Evolutionary conservation across 331 rosid genomes (phyloP).

Genomic region (Telfairia occidentalis): DNA sequence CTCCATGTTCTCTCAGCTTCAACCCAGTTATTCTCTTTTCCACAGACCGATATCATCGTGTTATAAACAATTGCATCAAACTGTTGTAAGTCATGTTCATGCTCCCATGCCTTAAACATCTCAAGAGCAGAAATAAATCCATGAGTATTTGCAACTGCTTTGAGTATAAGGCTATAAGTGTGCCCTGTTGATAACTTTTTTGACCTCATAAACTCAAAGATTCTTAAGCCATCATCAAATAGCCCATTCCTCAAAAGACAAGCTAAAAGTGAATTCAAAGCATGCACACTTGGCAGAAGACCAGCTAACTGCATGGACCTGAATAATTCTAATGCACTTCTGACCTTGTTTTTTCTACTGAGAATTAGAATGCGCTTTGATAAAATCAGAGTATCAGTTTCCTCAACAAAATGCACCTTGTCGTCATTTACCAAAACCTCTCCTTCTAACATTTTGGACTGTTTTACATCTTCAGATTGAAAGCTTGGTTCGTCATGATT

Average conservation of each 20-base stretch:
- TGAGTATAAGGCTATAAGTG: slow-evolving; percentile 65
- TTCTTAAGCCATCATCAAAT: slow-evolving; percentile 46
- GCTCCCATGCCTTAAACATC: slow-evolving; percentile 41
- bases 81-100: slow-evolving; percentile 25
- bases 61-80: slow-evolving; percentile 68
- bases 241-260: slow-evolving; percentile 59
- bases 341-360: slow-evolving; percentile 59
- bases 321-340: slow-evolving; percentile 65
- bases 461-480: slow-evolving; percentile 16
- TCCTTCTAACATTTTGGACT: slow-evolving; percentile 14
- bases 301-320: slow-evolving; percentile 61
- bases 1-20: slow-evolving; percentile 74
- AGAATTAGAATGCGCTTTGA: slow-evolving; percentile 66
- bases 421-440: slow-evolving; percentile 19
- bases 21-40: slow-evolving; percentile 48
- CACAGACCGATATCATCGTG: slow-evolving; percentile 67
- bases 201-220: slow-evolving; percentile 39
- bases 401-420: slow-evolving; percentile 46
- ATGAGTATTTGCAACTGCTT: slow-evolving; percentile 37
- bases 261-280: slow-evolving; percentile 68
- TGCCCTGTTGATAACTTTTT: slow-evolving; percentile 50
- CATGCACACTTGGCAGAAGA: slow-evolving; percentile 60
- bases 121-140: slow-evolving; percentile 42
- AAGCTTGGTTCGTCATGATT: slow-evolving; percentile 10
- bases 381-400: slow-evolving; percentile 41